Evolutionary conservation across 1,139 yeast genomes (phyloP).

Genomic region (Saccharomyces uvarum): DNA sequence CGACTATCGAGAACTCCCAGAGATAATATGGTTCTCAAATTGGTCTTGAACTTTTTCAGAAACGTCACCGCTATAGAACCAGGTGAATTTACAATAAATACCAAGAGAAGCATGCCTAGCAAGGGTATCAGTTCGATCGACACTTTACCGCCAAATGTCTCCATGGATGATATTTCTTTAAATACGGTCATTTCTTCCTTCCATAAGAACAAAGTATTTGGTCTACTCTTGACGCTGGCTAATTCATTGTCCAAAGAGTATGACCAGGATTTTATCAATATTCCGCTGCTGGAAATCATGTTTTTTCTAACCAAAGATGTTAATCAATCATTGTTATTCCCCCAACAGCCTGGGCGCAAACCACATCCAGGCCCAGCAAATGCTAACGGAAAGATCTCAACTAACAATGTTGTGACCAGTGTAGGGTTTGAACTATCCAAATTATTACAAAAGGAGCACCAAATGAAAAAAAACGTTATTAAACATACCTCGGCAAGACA

Average conservation of each 20-base stretch:
- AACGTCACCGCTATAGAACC: constrained; percentile 74
- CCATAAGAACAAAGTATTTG: constrained; percentile 61
- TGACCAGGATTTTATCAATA: constrained; percentile 52
- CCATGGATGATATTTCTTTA: constrained; percentile 60
- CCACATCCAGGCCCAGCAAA: not conserved
- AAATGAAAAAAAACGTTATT: constrained; percentile 43
- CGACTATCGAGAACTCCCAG: constrained; percentile 55
- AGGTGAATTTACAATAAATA: constrained; percentile 44
- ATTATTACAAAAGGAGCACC: constrained; percentile 51
- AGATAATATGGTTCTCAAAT: constrained; percentile 65
- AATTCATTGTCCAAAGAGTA: constrained; percentile 60
- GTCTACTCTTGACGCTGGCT: constrained; percentile 59
- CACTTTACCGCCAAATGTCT: constrained; percentile 50
- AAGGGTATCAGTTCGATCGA: constrained; percentile 31
- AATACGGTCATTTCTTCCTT: constrained; percentile 52
- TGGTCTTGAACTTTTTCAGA: constrained; percentile 67
- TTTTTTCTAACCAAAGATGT: constrained; percentile 57
- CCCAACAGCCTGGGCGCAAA: not conserved
- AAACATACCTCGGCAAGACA: constrained; percentile 65
- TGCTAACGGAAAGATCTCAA: not conserved
- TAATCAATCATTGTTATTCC: constrained; percentile 28
- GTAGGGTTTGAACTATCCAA: constrained; percentile 41
- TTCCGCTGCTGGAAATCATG: constrained; percentile 61
- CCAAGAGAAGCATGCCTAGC: constrained; percentile 32
- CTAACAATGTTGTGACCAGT: constrained; percentile 5